Evolutionary conservation across 2,329 filamentous ascomycete species (phyloP).

Genomic region (Bipolaris victoriae): DNA sequence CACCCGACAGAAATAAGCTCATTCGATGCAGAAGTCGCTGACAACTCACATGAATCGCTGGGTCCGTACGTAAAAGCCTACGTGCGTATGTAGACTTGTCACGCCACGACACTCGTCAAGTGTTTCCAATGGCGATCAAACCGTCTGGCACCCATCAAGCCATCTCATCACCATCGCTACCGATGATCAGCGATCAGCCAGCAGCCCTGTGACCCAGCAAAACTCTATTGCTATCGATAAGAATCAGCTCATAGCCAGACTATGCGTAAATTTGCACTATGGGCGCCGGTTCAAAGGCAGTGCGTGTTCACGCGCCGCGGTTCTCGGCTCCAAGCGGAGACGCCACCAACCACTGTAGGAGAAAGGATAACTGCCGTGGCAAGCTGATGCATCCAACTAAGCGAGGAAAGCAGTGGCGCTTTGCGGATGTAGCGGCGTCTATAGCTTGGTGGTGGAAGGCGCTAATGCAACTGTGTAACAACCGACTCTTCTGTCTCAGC

Average conservation of each 20-base stretch:
- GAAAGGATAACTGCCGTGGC: not conserved
- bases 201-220: conserved; percentile 12
- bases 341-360: conserved; percentile 13
- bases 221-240: conserved; percentile 11
- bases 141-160: too few species aligned
- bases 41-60: not conserved
- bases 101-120: too few species aligned
- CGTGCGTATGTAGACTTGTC: too few species aligned
- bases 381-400: not conserved
- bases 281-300: not conserved
- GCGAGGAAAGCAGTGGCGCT: not conserved
- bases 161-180: not conserved
- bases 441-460: not conserved
- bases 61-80: too few species aligned
- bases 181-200: not conserved
- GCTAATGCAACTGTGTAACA: not conserved
- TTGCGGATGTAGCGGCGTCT: not conserved
- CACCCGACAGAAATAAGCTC: not conserved
- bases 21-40: not conserved
- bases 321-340: conserved; percentile 3
- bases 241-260: too few species aligned
- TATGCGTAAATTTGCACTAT: not conserved
- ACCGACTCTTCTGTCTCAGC: not conserved
- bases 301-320: not conserved
- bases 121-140: too few species aligned